A percentile compares a stretch with the other conserved stretches of the same genome.
Conservation (phyloP, 371 early-diverging fungal species). For the Mucor circinelloides region DNA sequence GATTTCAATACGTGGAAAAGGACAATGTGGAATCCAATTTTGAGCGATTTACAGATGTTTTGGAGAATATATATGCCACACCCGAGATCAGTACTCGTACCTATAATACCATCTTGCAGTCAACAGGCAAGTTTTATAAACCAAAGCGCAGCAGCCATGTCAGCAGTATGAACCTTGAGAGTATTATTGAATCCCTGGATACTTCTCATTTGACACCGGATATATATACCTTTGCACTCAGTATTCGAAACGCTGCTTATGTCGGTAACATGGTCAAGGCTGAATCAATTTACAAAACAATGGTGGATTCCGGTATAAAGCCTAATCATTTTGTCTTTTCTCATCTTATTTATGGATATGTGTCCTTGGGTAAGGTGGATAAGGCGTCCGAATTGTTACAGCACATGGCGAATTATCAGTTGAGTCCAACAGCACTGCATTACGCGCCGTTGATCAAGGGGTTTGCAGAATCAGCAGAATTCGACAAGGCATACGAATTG, state of each 20-base stretch:
- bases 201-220: constrained; percentile 26
- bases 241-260: constrained; percentile 39
- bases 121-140: constrained; percentile 28
- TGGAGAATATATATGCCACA: constrained; percentile 5
- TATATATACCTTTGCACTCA: constrained; percentile 34
- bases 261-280: constrained; percentile 34
- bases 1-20: neutral
- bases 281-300: constrained; percentile 30
- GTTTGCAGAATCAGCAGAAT: constrained; percentile 36
- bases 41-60: constrained; percentile 11
- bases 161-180: neutral
- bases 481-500: constrained; percentile 33
- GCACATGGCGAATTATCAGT: constrained; percentile 29
- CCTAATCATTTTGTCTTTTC: constrained; percentile 44
- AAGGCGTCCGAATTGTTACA: constrained; percentile 30
- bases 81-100: constrained; percentile 30
- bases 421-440: constrained; percentile 30
- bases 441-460: constrained; percentile 40
- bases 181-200: constrained; percentile 17
- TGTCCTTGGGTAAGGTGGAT: constrained; percentile 26
- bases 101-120: constrained; percentile 35
- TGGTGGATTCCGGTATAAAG: constrained; percentile 32
- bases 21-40: constrained; percentile 6
- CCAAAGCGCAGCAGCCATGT: neutral
- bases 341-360: constrained; percentile 43